Evolutionary conservation across 345 rosid species (phyloP), one percentile per base, ranked within the genome.

Genomic region (Lagerstroemia speciosa): DNA sequence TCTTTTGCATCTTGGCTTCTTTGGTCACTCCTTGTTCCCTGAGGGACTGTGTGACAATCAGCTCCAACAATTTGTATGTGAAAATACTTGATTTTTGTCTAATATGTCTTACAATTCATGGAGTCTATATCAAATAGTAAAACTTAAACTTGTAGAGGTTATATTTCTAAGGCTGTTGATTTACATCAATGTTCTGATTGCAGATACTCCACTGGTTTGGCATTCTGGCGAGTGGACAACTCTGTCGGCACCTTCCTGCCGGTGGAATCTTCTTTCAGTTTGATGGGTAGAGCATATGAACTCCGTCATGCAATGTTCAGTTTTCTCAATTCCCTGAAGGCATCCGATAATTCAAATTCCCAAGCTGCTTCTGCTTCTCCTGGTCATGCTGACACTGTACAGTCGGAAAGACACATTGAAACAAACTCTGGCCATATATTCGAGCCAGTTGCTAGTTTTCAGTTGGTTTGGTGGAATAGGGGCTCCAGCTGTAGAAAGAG

Each of bases 181-280:
- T 31, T 48, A 32, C 10, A 8, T 67, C 61, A 17, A 29, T 26
- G 38, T 26, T 14, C 0, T 20, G 67, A 73, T 75, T 82, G 84
- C 91, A 91, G 97, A 73, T 76, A 76, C 75, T 73, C 78, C 17
- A 81, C 93, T 73, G 78, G 75, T 75, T 77, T 88, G 74, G 90
- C 88, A 66, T 91, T 94, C 77, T 94, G 97, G 99, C 97, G 99
- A 5, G 95, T 88, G 78, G 78, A 79, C 71, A 94, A 89, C 83
- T 85, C 90, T 71, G 77, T 84, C 69, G 87, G 99, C 36, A 89
- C 93, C 62, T 94, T 94, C 82, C 81, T 94, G 79, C 97, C 98
- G 30, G 87, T 89, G 32, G 88, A 91, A 74, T 80, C 93, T 34
- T 79, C 81, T 77, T 78, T 84, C 48, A 62, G 74, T 72, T 70